Base-by-base conservation (phyloP, 2,329 filamentous ascomycete species). In the Alternaria sp. region DNA sequence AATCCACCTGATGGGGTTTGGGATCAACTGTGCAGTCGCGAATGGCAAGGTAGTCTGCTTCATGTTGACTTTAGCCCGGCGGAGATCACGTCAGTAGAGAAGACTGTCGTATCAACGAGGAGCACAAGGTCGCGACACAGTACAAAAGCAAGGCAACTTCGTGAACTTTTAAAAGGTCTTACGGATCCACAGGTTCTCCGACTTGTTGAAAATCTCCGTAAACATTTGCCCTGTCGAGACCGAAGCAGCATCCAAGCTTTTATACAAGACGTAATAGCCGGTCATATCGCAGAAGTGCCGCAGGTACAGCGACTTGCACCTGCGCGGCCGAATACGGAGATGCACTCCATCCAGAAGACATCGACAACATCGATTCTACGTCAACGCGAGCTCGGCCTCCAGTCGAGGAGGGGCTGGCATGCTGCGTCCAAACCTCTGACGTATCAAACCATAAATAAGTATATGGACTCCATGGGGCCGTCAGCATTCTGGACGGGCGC, bases 401-500 rank as follows among this genome's bases (percentile, higher is more conserved):
- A 71, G 17, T 68, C 68, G 36, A 64, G 60, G 24, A 61, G 72
- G 54, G 71, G 71, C 10, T 75, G 70, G 69, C 65, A 60, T 42
- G 36, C 65, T 24, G 64, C 70, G 6, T 63, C 69, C 2, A 67
- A 37, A 17, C 45, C 69, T 7, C 33, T 74, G 1, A 63, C 69
- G 1, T 72, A 72, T 29, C 66, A 66, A 9, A 29, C 68, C 6
- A 72, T 64, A 44, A 77, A 77, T 45, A 70, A 64, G 17, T 26
- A 71, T n/a, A 67, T 75, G 28, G 72, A 80, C 24, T 75, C 79
- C 1, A 66, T 87, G 14, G 79, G 77, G 4, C 76, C 77, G 3
- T 78, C 75, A 26, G 79, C 76, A 51, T 77, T 79, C 13, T 88
- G 84, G 79, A 85, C 82, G 60, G 84, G 85, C 2, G 84, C 85